Evolutionary conservation across 2,329 filamentous ascomycete genomes (phyloP), one percentile per base, ranked within the genome.

Genomic region (Bipolaris bicolor): DNA sequence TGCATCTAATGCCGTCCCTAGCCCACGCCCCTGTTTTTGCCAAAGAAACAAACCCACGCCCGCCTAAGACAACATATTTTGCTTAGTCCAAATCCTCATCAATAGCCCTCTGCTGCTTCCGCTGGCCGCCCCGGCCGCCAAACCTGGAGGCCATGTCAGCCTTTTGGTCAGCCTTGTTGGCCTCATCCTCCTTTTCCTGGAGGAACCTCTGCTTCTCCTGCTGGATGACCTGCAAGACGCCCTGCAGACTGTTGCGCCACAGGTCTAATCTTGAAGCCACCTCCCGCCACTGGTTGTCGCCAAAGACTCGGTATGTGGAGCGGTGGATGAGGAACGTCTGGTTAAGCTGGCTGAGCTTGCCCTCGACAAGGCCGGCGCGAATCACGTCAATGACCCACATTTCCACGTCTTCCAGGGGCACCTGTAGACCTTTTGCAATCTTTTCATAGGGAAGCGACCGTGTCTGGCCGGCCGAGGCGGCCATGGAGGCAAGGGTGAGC

Each of bases 361-460:
- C 95, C 82, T 99, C 95, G 50, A 99, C 91, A 36, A 99, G 87
- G 33, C 93, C 92, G 46, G 93, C 92, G 67, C 95, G 91, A 80
- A 99, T 97, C 67, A 96, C 93, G 77, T 99, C 95, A 72, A 99
- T 99, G 66, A 96, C 92, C 95, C 95, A 99, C 85, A 94, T 90
- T 84, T 99, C 95, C 40, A 98, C 92, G 63, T 98, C 92, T 63
- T 90, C 88, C 45, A 81, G 75, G 44, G 91, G 88, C 54, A 99
- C 88, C 78, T 95, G 90, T 45, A 99, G 87, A 5, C 92, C 90
- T 74, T 89, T 89, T 64, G 90, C 86, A 74, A 99, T 97, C 72
- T 86, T 86, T 65, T 84, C 83, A 80, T 99, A 99, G 60, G 94
- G 89, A 51, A 99, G 89, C 72, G 95, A 92, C 72, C 94, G 90